Percentiles rank a stretch among this genome's conserved stretches.
Conservation (phyloP, 208 protist species). For the Trichomonas gallinae region DNA sequence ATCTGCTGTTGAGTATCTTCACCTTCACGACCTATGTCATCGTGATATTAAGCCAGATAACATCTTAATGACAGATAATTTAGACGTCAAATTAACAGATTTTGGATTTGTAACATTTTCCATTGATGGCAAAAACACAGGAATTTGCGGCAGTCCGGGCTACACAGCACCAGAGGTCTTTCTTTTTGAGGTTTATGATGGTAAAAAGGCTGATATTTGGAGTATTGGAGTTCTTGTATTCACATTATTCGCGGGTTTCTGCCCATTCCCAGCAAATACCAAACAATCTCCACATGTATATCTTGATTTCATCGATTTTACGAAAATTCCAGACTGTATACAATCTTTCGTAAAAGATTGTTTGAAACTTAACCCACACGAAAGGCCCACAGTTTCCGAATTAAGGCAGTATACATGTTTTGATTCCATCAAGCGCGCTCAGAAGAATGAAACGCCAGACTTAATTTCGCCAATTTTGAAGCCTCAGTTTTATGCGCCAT, state of each 20-base stretch:
- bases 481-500: no score
- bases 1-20: neutral
- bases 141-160: neutral
- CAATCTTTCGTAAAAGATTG: no score
- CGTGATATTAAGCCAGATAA: neutral
- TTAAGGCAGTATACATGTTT: no score
- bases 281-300: no score
- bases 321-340: no score
- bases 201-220: neutral
- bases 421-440: no score
- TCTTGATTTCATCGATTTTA: no score
- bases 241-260: neutral
- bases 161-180: neutral
- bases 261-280: neutral
- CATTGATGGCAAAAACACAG: neutral
- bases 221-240: neutral
- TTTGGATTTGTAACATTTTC: neutral
- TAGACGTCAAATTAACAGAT: neutral
- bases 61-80: neutral
- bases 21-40: neutral
- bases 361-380: no score
- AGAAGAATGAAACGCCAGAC: no score
- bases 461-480: no score
- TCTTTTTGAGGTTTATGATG: neutral
- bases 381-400: no score